These are phyloP conservation scores for Scenedesmus sp. DNA, from an alignment of 163 green algal species.

Conservation along the genomic window DNA sequence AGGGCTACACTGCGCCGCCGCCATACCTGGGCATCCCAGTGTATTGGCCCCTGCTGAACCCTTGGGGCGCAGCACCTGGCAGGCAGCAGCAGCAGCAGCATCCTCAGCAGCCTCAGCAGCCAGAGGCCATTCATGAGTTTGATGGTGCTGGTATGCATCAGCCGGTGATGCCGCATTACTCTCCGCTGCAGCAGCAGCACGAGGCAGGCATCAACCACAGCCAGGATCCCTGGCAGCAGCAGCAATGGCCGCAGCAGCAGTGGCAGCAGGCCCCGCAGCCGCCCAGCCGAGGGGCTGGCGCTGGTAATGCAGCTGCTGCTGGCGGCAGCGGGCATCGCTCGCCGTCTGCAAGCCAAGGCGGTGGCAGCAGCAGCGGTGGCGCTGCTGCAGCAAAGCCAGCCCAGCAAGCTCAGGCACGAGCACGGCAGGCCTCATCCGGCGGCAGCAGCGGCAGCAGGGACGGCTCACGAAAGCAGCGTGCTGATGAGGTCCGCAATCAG, in stretches of 20 bases:
- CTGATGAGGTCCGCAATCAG: background rate
- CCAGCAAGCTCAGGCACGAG: background rate
- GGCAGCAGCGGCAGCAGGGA: background rate
- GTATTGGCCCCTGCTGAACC: conserved; percentile 12
- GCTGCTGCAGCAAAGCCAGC: background rate
- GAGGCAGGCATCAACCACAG: background rate
- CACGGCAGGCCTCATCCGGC: background rate
- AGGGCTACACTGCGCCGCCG: background rate
- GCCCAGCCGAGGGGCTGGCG: background rate
- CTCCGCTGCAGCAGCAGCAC: conserved; percentile 11
- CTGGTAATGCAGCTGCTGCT: background rate
- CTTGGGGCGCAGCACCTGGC: background rate
- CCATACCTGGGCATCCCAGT: conserved; percentile 9
- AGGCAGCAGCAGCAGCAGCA: conserved; percentile 8
- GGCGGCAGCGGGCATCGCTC: background rate
- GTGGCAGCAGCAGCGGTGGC: background rate
- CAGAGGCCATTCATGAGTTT: background rate
- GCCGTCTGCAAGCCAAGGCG: background rate
- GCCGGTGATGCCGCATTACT: background rate
- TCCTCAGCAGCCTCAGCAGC: background rate
- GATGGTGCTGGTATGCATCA: background rate
- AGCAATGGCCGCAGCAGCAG: conserved; percentile 18
- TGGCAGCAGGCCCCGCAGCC: background rate
- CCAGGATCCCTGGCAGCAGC: conserved; percentile 9
- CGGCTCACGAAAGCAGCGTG: background rate